Base-by-base conservation (phyloP, 1,284 basidiomycete species). In the Acaromyces ingoldii region DNA sequence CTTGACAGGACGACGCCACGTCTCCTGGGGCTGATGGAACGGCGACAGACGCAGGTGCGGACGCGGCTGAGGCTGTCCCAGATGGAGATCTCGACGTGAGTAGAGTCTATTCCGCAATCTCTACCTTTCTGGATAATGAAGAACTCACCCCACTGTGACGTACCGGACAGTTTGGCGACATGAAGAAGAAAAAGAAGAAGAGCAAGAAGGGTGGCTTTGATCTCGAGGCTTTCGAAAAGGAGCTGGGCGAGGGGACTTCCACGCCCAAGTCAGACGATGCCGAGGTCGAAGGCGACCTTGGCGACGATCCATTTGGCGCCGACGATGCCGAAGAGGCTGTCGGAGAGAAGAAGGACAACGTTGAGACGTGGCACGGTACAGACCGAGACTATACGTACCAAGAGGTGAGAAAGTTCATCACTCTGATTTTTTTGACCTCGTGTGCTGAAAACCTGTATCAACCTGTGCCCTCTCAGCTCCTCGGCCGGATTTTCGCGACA, bases 331-430 rank as follows among this genome's bases (percentile, higher is more conserved):
- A 59, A 10, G 67, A 60, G 28, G 49, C 57, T 31, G 61, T 51
- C 10, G 53, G 51, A 5, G 40, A 46, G 1, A 31, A 55, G 19
- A 55, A 57, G 34, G 59, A 64, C 39, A 44, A 54, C 17, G 54
- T 56, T 22, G 66, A 72, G 45, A 78, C 55, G 91, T 95, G 95
- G 82, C 95, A 59, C 33, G 84, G 85, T 68, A 89, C 86, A 59
- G 90, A 93, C 76, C 84, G 93, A 38, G 93, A 97, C 77, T 95
- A 97, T 74, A 87, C 85, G 22, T 98, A 98, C 77, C 84, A 84
- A 51, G 92, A 97, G 82, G 90, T 89, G 58, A 51, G 79, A 70
- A n/a, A 40, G 15, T 7, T 4, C 5, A 6, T 42, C 6, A 40
- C 5, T 15, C 29, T 48, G 5, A 19, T 29, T 17, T 11, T 34